phyloP scores from a whole-genome alignment of 768 basidiomycete species.

The Xerocomellus chrysenteron region DNA sequence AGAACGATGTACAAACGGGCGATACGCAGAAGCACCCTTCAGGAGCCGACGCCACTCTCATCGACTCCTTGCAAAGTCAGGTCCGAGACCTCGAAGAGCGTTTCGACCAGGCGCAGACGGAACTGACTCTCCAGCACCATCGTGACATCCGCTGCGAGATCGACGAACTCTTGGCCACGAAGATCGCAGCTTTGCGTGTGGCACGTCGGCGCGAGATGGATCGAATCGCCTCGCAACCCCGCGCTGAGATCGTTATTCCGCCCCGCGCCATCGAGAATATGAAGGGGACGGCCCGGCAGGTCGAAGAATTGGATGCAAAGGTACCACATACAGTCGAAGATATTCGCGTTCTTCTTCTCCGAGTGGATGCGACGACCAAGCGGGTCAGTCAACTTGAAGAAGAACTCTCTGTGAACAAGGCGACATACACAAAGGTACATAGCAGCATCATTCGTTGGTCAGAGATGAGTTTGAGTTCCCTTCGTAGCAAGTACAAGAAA shows the following conservation, averaged over 20 bases:
- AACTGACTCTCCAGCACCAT: slow-evolving; percentile 27
- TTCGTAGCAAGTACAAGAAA: slow-evolving; percentile 17
- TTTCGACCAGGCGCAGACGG: slow-evolving; percentile 32
- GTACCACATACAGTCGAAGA: slow-evolving; percentile 25
- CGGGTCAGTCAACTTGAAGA: slow-evolving; percentile 22
- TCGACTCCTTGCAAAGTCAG: slow-evolving; percentile 15
- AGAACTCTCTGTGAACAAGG: slow-evolving; percentile 19
- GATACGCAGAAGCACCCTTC: background rate
- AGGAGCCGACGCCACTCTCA: background rate
- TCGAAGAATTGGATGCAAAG: slow-evolving; percentile 22
- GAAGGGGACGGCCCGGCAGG: slow-evolving; percentile 16
- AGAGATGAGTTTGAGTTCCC: background rate
- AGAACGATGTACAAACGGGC: slow-evolving; percentile 3
- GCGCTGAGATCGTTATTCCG: slow-evolving; percentile 23
- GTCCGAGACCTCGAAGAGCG: slow-evolving; percentile 27
- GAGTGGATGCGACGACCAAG: slow-evolving; percentile 20
- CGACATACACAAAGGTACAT: slow-evolving; percentile 20
- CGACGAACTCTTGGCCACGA: slow-evolving; percentile 16
- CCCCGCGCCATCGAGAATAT: slow-evolving; percentile 13
- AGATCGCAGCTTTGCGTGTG: slow-evolving; percentile 19
- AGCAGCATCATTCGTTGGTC: background rate
- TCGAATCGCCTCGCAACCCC: slow-evolving; percentile 11
- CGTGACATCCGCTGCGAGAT: slow-evolving; percentile 19
- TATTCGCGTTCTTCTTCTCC: slow-evolving; percentile 26
- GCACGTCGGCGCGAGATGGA: slow-evolving; percentile 24